Base-by-base conservation (phyloP, 371 early-diverging fungal genomes). In the Mortierella sp. region DNA sequence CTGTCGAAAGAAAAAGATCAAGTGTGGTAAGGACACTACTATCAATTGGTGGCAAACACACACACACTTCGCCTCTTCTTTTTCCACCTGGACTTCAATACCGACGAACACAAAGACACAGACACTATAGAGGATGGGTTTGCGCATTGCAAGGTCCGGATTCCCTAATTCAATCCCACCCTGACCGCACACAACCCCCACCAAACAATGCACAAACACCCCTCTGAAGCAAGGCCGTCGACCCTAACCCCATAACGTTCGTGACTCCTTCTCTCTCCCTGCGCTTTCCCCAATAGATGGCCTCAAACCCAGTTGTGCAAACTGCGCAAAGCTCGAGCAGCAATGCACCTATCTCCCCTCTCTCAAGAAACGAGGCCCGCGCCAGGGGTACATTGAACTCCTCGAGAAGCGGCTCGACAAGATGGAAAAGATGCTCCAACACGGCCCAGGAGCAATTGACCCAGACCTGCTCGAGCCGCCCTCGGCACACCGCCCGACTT, bases 1-100 rank as follows among this genome's bases (percentile, higher is more conserved):
- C 10, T 96, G 96, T 86, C 86, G 92, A 72, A 93, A 93, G 83
- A 93, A 93, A 75, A 95, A 95, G 89, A 93, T 93, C 68, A 85
- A 85, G 70, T 83, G 85, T 63, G 86, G 83, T 83, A 83, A 63
- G 71, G 10, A 13, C 48, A 0, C 50, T 37, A 5, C 19, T 37
- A 14, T 34, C 52, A 22, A 52, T 43, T 26, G 53, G 58, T 34
- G 70, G 19, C 26, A 52, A 47, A 69, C 29, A 44, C 53, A 19
- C 2, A 55, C 26, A 69, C 40, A 40, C n/a, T 6, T n/a, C 69
- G 37, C 24, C 68, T 39, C 26, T 68, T 19, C 29, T 39, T 61
- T 64, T 41, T 39, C 29, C n/a, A n/a, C n/a, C n/a, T n/a, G n/a
- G n/a, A n/a, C 64, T 63, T 48, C 43, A 13, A 26, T 40, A 34